Evolutionary conservation across 73 alveolate genomes (phyloP), one percentile per base, ranked within the genome.

Genomic region (Paramecium caudatum): DNA sequence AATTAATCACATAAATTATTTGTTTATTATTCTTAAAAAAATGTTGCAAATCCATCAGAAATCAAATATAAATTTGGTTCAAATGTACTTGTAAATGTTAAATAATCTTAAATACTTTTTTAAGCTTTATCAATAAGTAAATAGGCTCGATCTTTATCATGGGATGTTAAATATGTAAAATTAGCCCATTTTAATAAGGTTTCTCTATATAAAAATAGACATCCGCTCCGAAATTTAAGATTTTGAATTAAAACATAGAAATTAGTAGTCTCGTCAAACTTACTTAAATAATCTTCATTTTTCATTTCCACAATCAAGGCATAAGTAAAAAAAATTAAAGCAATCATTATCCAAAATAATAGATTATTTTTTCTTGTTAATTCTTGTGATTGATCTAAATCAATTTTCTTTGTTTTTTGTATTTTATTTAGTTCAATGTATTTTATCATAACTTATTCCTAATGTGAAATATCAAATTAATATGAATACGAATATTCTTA

Each of bases 151-250:
- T 65, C 7, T 33, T 25, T 32, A 36, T 65, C 83, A n/a, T 3
- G 19, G 4, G 8, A 27, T 10, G 83, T 65, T 65, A 65, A 36
- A 36, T 65, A 65, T 25, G 83, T 65, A 36, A 65, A 65, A 65
- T 65, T 65, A 12, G 32, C 17, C 10, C 32, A 65, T 65, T 49
- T 30, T 16, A 65, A 33, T 25, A 30, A 30, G 34, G 16, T 36
- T 65, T 74, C 88, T 17, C 88, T 74, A 9, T 74, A 74, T 30
- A 74, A 16, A 15, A 21, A 74, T 43, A 74, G 36, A 39, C 32
- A 27, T 13, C 88, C 88, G 32, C 88, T 45, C 43, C 88, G 36
- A 39, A 74, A 74, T 74, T 37, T 74, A 41, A 74, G 32, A 74
- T 74, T 37, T 74, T 74, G 32, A n/a, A 74, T 74, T 47, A 74